Percentiles rank a stretch among this genome's conserved stretches.
These are phyloP conservation scores for Neophaeococcomyces aloes DNA, from an alignment of 2,329 filamentous ascomycete genomes.

Conservation along the genomic window DNA sequence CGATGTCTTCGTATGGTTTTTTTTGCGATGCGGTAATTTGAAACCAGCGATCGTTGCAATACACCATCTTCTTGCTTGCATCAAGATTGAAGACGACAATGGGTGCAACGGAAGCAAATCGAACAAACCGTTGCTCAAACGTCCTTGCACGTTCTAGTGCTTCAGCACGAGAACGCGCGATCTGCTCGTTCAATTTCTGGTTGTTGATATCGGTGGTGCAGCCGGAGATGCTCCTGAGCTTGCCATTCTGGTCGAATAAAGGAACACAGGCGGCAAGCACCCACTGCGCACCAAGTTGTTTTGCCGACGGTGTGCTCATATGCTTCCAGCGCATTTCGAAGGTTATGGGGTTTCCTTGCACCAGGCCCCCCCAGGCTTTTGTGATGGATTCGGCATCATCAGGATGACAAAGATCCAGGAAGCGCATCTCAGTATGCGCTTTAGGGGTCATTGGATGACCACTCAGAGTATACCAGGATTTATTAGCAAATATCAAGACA, in stretches of 20 bases:
- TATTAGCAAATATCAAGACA: background rate
- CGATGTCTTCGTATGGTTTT: background rate
- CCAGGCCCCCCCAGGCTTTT: background rate
- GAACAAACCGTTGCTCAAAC: background rate
- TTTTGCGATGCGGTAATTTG: background rate
- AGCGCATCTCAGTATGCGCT: background rate
- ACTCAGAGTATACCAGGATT: slow-evolving; percentile 3
- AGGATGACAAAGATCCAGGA: slow-evolving; percentile 2
- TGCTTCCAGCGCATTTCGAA: slow-evolving; percentile 4
- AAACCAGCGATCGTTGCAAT: slow-evolving; percentile 4
- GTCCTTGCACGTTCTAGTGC: background rate
- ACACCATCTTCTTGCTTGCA: background rate
- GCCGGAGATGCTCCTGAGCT: background rate
- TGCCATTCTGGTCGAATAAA: background rate
- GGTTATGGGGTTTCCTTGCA: background rate
- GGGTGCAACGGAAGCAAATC: background rate
- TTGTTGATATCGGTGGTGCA: slow-evolving; percentile 2
- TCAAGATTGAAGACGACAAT: slow-evolving; percentile 1
- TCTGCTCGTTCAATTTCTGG: slow-evolving; percentile 2
- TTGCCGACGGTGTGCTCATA: background rate
- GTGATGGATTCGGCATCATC: background rate
- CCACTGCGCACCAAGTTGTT: slow-evolving; percentile 1
- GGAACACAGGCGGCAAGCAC: background rate
- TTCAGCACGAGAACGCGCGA: background rate
- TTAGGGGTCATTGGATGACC: background rate